phyloP scores from a whole-genome alignment of 257 asterid species.

The Lycium ferocissimum region DNA sequence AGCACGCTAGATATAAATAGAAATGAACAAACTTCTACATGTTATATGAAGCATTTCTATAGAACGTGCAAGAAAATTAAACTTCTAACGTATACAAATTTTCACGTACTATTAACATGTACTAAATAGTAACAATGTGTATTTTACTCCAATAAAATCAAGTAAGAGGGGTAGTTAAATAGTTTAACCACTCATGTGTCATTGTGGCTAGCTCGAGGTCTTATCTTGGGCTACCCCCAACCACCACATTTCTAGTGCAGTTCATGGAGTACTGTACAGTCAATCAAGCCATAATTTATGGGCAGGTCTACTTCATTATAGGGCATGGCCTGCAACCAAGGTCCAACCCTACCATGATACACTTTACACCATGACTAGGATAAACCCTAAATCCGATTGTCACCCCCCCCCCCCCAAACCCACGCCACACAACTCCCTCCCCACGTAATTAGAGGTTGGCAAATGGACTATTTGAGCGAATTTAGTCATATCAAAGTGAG shows the following conservation, averaged over 20 bases:
- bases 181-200: background rate
- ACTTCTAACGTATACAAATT: background rate
- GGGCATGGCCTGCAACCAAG: background rate
- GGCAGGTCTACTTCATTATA: background rate
- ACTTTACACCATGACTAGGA: background rate
- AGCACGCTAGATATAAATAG: background rate
- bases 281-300: slow-evolving; percentile 24
- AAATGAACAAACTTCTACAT: too few relatives aligned
- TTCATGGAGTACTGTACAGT: background rate
- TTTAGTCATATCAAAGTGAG: too few relatives aligned
- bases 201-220: background rate
- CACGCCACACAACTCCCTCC: too few relatives aligned
- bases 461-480: too few relatives aligned
- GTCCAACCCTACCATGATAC: background rate
- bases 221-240: slow-evolving; percentile 1
- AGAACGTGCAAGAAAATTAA: background rate
- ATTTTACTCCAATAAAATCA: background rate
- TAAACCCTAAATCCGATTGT: background rate
- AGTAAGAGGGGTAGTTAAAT: background rate
- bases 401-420: too few relatives aligned
- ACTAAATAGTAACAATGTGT: background rate
- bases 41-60: too few relatives aligned
- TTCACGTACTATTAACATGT: background rate
- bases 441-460: too few relatives aligned
- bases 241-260: background rate